Conservation (phyloP, 148 eudicot genomes). For the Suaeda aralocaspica region DNA sequence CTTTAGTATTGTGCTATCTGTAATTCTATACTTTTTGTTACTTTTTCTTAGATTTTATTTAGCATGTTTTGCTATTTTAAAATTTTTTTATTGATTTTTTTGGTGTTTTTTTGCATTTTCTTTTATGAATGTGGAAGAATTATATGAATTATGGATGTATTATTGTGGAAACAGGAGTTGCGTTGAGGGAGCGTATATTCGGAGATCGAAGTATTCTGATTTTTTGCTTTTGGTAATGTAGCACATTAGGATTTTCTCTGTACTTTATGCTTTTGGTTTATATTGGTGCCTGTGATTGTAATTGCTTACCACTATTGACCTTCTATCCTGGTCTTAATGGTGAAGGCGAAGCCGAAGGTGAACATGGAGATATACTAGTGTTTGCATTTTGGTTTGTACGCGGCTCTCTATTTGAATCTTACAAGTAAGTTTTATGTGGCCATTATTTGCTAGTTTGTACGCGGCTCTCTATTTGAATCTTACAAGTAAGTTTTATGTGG, state of each 20-base stretch:
- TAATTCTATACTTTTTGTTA: too few species aligned
- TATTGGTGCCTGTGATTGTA: neutral
- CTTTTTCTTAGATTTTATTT: too few species aligned
- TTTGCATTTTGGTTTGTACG: neutral
- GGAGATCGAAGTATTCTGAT: too few species aligned
- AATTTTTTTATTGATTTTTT: neutral
- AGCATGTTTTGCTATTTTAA: too few species aligned
- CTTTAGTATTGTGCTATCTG: too few species aligned
- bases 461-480: conserved; percentile 2
- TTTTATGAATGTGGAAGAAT: neutral
- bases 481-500: conserved; percentile 10
- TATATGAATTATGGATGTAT: neutral
- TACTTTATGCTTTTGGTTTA: neutral
- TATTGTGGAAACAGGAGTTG: neutral
- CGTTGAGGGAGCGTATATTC: neutral
- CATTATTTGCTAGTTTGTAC: neutral
- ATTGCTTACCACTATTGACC: neutral
- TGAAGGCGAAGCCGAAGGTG: too few species aligned
- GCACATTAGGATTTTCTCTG: neutral
- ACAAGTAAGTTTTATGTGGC: conserved; percentile 11
- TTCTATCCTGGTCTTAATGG: neutral
- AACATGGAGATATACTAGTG: neutral
- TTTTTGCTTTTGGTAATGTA: too few species aligned
- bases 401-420: conserved; percentile 4
- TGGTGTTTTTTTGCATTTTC: neutral